Conservation (phyloP, 176 grass and related monocot species). For the Oryza coarctata region DNA sequence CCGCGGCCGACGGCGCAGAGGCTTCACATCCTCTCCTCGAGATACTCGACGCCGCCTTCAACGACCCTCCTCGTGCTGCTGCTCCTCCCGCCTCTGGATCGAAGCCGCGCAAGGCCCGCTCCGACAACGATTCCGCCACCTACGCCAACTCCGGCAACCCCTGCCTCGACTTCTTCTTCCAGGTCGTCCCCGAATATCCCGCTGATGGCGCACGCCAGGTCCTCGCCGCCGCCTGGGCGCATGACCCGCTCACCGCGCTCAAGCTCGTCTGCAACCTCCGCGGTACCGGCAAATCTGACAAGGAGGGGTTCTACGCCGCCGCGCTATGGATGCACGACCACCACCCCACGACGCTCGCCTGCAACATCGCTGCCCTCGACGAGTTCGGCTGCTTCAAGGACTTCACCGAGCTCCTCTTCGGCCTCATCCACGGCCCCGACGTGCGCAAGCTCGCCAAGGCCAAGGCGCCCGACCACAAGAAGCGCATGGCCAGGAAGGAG, state of each 20-base stretch:
- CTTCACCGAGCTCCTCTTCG: conserved; percentile 49
- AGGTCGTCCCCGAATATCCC: conserved; percentile 44
- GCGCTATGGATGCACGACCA: conserved; percentile 53
- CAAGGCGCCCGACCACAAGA: not conserved
- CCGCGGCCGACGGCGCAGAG: not conserved
- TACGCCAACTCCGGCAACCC: conserved; percentile 52
- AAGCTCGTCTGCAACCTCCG: conserved; percentile 49
- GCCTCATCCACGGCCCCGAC: conserved; percentile 28
- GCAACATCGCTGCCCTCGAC: conserved; percentile 46
- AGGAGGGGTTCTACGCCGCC: conserved; percentile 54
- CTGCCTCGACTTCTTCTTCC: conserved; percentile 78
- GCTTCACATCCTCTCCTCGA: conserved; percentile 36
- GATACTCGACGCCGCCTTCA: conserved; percentile 45
- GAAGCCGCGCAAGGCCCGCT: conserved; percentile 24
- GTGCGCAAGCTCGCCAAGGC: conserved; percentile 10
- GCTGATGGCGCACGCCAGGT: not conserved
- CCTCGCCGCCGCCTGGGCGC: conserved; percentile 42
- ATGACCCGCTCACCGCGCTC: conserved; percentile 43
- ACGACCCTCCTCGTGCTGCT: not conserved
- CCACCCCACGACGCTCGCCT: conserved; percentile 58
- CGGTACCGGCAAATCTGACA: conserved; percentile 48
- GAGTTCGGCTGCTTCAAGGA: conserved; percentile 62
- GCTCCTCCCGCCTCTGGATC: not conserved
- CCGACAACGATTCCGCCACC: conserved; percentile 48
- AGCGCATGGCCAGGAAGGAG: not conserved